These are phyloP conservation scores for Acer negundo DNA, from an alignment of 345 rosid genomes.

Conservation along the genomic window DNA sequence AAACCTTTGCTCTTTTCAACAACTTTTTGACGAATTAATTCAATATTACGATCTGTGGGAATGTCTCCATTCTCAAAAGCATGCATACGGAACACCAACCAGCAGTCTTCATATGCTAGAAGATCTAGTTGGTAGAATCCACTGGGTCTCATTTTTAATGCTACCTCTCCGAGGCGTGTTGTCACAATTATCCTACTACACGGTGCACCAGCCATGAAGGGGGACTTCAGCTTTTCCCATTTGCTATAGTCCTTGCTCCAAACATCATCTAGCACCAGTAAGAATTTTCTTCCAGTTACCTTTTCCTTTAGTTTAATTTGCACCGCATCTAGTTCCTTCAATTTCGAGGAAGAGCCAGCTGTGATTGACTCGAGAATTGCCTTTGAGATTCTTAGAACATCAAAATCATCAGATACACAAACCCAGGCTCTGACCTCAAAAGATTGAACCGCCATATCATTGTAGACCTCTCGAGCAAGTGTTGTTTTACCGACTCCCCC, in stretches of 20 bases:
- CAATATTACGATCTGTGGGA: not conserved
- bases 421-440: not conserved
- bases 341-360: not conserved
- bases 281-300: not conserved
- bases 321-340: not conserved
- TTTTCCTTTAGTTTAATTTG: not conserved
- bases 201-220: not conserved
- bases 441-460: not conserved
- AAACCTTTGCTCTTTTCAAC: not conserved
- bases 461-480: not conserved
- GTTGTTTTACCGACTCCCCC: not conserved
- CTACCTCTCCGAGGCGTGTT: not conserved
- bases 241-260: not conserved
- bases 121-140: not conserved
- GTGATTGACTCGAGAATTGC: not conserved
- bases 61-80: not conserved
- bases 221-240: not conserved
- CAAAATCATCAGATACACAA: not conserved
- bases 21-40: not conserved
- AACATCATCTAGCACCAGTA: not conserved
- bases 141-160: not conserved
- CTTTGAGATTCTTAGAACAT: not conserved
- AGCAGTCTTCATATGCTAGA: not conserved
- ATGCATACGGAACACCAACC: not conserved
- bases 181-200: conserved; percentile 2